Evolutionary conservation across 306 rosid genomes (phyloP).

Genomic region (Rubus parviflorus): DNA sequence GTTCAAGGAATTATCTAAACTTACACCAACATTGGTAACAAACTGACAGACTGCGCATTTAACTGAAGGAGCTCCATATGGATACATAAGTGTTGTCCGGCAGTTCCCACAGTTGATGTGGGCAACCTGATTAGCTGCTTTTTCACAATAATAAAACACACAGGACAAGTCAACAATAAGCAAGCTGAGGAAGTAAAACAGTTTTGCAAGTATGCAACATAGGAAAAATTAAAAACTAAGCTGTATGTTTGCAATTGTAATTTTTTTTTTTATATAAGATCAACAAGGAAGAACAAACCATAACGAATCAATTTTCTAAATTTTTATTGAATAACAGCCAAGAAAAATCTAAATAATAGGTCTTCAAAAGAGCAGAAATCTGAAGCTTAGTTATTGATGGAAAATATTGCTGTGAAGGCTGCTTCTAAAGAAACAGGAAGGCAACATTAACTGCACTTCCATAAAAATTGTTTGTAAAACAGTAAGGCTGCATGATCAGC

Average conservation of each 20-base stretch:
- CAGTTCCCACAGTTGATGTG: slow-evolving; percentile 91
- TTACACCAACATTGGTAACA: slow-evolving; percentile 78
- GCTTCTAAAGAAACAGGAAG: neutral
- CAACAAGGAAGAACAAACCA: slow-evolving; percentile 10
- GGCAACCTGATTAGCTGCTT: slow-evolving; percentile 70
- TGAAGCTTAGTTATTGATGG: neutral
- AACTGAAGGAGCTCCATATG: slow-evolving; percentile 96
- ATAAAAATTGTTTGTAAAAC: neutral
- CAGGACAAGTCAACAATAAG: slow-evolving; percentile 32
- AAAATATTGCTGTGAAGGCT: neutral
- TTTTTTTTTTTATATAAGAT: neutral
- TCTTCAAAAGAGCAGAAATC: neutral
- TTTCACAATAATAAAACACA: slow-evolving; percentile 37
- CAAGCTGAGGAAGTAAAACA: neutral
- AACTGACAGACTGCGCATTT: slow-evolving; percentile 95
- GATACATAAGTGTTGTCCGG: slow-evolving; percentile 89
- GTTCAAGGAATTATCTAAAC: slow-evolving; percentile 33
- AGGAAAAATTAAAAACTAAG: slow-evolving; percentile 4
- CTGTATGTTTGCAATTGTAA: neutral
- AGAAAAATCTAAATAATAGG: neutral
- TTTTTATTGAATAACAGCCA: neutral
- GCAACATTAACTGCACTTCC: neutral
- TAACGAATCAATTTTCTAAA: neutral
- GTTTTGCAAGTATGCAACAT: neutral
- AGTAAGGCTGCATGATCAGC: slow-evolving; percentile 3